These are phyloP conservation scores for Botrytis elliptica DNA, from an alignment of 2,329 filamentous ascomycete genomes.

Conservation along the genomic window DNA sequence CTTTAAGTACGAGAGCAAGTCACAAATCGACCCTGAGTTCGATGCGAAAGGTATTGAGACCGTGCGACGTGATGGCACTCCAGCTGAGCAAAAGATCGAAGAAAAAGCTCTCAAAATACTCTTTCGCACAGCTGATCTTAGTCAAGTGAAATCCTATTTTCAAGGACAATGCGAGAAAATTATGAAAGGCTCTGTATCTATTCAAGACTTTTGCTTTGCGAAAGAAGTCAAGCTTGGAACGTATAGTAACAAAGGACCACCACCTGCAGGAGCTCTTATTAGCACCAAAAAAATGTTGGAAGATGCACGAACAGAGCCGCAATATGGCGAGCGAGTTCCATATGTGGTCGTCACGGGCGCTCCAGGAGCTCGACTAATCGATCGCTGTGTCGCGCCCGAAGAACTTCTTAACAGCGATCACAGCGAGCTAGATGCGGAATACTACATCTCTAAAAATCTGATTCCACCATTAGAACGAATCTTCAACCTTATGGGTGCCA, in stretches of 20 bases:
- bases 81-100: conserved; percentile 94
- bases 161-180: conserved; percentile 89
- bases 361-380: conserved; percentile 79
- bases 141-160: conserved; percentile 85
- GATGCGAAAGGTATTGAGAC: conserved; percentile 99
- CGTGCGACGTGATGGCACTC: conserved; percentile 89
- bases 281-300: conserved; percentile 82
- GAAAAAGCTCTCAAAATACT: conserved; percentile 86
- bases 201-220: conserved; percentile 96
- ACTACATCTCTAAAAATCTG: conserved; percentile 94
- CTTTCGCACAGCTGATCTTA: conserved; percentile 87
- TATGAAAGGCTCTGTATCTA: conserved; percentile 80
- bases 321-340: conserved; percentile 91
- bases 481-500: conserved; percentile 93
- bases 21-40: conserved; percentile 79
- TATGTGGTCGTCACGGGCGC: conserved; percentile 91
- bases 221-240: conserved; percentile 87
- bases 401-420: conserved; percentile 74
- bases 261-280: conserved; percentile 85
- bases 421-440: conserved; percentile 84
- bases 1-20: conserved; percentile 85
- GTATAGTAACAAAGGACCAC: conserved; percentile 76
- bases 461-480: conserved; percentile 95
- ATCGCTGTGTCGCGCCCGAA: conserved; percentile 88
- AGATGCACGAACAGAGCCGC: conserved; percentile 83